Evolutionary conservation across 164 flowering plant genomes (phyloP).

Genomic region (Liriodendron chinense): DNA sequence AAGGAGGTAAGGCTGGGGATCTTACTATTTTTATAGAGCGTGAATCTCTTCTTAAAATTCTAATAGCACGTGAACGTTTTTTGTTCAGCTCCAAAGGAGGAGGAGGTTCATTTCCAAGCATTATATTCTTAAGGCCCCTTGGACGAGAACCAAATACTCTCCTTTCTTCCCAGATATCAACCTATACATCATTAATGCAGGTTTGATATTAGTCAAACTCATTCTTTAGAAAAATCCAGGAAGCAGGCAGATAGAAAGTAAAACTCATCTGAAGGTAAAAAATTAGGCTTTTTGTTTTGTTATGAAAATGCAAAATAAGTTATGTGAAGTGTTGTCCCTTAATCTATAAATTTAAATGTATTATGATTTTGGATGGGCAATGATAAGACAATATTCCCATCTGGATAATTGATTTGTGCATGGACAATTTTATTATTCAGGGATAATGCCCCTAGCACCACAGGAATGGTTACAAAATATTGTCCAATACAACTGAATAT

Average conservation of each 20-base stretch:
- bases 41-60: conserved; percentile 72
- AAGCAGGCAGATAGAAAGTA: neutral
- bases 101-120: conserved; percentile 74
- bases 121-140: conserved; percentile 59
- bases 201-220: neutral
- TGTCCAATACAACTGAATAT: no score
- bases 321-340: neutral
- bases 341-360: neutral
- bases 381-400: no score
- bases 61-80: conserved; percentile 76
- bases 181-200: conserved; percentile 33
- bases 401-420: no score
- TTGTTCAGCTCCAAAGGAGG: conserved; percentile 72
- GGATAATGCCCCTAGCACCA: no score
- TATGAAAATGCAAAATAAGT: neutral
- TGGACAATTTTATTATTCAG: no score
- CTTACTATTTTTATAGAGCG: conserved; percentile 85
- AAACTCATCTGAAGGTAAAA: neutral
- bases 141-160: conserved; percentile 87
- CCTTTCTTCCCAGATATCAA: conserved; percentile 92
- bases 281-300: neutral
- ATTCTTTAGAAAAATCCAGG: neutral
- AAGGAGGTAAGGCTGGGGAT: neutral
- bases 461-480: no score
- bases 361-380: neutral